Evolutionary conservation across 2,329 filamentous ascomycete genomes (phyloP).

Genomic region (Dothistroma pini): DNA sequence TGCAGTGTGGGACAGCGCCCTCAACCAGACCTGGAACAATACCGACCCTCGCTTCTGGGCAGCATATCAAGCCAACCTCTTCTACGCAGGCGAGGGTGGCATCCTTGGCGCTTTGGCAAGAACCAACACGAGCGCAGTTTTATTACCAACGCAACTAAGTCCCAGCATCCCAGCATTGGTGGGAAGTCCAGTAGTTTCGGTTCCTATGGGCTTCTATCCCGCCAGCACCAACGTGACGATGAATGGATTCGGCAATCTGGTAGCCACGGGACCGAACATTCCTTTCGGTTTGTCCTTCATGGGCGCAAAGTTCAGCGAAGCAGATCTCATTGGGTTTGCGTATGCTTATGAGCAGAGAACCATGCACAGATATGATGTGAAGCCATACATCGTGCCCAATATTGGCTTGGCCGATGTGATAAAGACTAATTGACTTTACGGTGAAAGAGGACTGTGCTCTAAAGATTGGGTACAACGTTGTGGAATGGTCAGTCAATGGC

Average conservation of each 20-base stretch:
- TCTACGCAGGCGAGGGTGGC: constrained; percentile 56
- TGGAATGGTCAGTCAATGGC: constrained; percentile 26
- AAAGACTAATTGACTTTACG: neutral
- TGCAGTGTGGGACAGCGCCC: constrained; percentile 51
- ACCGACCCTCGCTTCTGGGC: constrained; percentile 55
- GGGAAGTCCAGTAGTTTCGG: constrained; percentile 59
- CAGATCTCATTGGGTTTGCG: constrained; percentile 59
- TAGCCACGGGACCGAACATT: constrained; percentile 52
- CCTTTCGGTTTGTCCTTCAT: constrained; percentile 63
- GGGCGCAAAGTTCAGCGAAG: constrained; percentile 59
- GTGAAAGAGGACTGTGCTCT: neutral
- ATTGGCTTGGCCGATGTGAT: constrained; percentile 48
- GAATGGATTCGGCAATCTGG: constrained; percentile 50
- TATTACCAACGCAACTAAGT: constrained; percentile 54
- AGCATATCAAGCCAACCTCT: constrained; percentile 52
- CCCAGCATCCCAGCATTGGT: constrained; percentile 52
- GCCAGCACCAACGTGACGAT: constrained; percentile 45
- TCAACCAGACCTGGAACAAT: constrained; percentile 55
- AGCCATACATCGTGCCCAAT: constrained; percentile 48
- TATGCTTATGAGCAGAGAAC: constrained; percentile 67
- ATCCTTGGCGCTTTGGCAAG: constrained; percentile 57
- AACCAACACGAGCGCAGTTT: constrained; percentile 58
- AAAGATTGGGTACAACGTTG: constrained; percentile 26
- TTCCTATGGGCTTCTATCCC: constrained; percentile 59
- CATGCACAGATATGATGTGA: constrained; percentile 44